Base-by-base conservation (phyloP, 352 stramenopile genomes). In the Thraustochytrium striatum region DNA sequence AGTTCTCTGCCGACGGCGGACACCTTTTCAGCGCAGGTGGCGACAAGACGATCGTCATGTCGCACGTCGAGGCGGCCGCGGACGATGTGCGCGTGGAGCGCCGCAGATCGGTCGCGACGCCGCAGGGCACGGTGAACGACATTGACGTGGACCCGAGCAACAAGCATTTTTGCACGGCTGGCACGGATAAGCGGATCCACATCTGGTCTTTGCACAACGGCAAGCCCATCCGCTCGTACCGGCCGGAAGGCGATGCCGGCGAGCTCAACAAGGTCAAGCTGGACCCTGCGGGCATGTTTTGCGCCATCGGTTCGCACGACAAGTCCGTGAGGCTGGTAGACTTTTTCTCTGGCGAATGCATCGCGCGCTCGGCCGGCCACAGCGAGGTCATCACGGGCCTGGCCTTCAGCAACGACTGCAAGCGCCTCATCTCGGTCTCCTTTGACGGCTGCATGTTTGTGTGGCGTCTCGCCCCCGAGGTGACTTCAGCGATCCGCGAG, bases 401-500 rank as follows among this genome's bases (percentile, higher is more conserved):
- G 59, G 85, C 89, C 61, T 97, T 96, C 50, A 94, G 88, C 1
- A 86, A 87, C 9, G 91, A 97, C 72, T 94, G 92, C 41, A 86
- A 89, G 13, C 83, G 90, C 3, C 85, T 97, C 32, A 75, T 96
- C n/a, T 92, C 89, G 2, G 82, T 85, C 7, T 93, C 89, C 65
- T 89, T 84, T 69, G 90, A 96, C 78, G 89, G 91, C 1, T 94
- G 88, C 43, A 87, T 95, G 50, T 93, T 95, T 59, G 89, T 95
- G 30, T 95, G 91, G 91, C 61, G 91, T 58, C 84, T 95, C 11
- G 86, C 87, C 1, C 87, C 92, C 9, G 87, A 91, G 36, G 86
- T 94, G 43, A 30, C n/a, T n/a, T 16, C 35, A 16, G 65, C 65
- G 8, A 75, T 75, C 65, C 58, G 68, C n/a, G 65, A 75, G 52